These are phyloP conservation scores for Acanthamoeba castellanii DNA, from an alignment of 208 protist species.

Conservation along the genomic window DNA sequence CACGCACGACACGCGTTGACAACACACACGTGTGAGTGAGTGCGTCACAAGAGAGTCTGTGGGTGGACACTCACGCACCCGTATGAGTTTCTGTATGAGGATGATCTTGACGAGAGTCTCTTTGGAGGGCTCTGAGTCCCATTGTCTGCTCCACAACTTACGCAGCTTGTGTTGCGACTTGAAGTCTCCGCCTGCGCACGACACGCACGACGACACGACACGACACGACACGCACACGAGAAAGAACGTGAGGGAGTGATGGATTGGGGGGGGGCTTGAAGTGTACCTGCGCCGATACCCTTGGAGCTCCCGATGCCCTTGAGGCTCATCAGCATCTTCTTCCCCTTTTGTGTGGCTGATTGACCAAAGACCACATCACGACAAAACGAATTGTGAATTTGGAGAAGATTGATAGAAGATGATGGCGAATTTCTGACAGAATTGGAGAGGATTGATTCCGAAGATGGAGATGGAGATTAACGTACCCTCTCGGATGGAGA, in stretches of 20 bases:
- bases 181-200: background rate
- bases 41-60: background rate
- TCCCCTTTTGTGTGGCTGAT: background rate
- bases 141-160: background rate
- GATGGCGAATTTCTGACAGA: background rate
- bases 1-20: no score
- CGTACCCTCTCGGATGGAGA: background rate
- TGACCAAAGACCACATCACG: background rate
- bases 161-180: background rate
- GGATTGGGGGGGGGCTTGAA: background rate
- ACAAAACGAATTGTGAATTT: background rate
- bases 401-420: background rate
- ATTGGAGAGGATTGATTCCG: background rate
- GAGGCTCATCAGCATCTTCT: constrained; percentile 34
- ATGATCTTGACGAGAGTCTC: background rate
- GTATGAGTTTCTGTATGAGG: background rate
- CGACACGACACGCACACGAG: background rate
- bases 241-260: background rate
- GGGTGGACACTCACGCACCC: background rate
- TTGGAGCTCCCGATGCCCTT: constrained; percentile 22
- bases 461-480: background rate
- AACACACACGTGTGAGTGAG: background rate
- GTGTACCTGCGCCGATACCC: background rate
- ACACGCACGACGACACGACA: background rate
- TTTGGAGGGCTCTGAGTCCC: background rate